phyloP scores from a whole-genome alignment of 129 eudicot genomes.

The Centaurea solstitialis region DNA sequence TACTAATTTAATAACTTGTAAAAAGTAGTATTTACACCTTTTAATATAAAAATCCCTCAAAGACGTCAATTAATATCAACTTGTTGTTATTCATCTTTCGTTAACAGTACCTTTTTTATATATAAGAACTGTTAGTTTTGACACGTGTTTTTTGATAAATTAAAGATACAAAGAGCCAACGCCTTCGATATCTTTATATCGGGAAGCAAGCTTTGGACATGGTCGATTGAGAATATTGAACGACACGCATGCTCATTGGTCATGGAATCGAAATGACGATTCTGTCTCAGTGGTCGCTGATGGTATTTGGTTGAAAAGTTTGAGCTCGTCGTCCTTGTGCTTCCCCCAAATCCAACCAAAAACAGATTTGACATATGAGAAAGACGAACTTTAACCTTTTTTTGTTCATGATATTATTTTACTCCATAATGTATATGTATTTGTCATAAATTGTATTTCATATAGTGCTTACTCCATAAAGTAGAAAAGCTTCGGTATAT shows the following conservation, averaged over 20 bases:
- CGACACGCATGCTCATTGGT: conserved; percentile 74
- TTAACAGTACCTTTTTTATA: background rate
- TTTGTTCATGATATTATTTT: background rate
- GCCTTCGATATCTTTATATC: conserved; percentile 50
- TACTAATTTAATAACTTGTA: background rate
- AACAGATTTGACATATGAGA: conserved; percentile 6
- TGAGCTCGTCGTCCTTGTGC: conserved; percentile 44
- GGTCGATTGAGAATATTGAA: conserved; percentile 70
- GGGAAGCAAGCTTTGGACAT: conserved; percentile 89
- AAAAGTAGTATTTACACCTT: background rate
- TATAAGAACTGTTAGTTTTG: background rate
- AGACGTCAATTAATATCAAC: background rate
- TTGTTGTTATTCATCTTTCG: background rate
- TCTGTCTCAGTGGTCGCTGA: conserved; percentile 42
- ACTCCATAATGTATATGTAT: background rate
- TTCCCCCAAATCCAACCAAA: background rate
- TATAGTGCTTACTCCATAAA: background rate
- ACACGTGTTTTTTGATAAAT: background rate
- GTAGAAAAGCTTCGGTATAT: background rate
- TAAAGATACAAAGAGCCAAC: conserved; percentile 59
- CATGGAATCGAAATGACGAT: conserved; percentile 84
- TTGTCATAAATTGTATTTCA: background rate
- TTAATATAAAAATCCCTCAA: background rate
- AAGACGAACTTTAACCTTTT: conserved; percentile 51
- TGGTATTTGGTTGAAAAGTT: conserved; percentile 58